Conservation (phyloP, 2,329 filamentous ascomycete species). For the Beauveria caledonica region DNA sequence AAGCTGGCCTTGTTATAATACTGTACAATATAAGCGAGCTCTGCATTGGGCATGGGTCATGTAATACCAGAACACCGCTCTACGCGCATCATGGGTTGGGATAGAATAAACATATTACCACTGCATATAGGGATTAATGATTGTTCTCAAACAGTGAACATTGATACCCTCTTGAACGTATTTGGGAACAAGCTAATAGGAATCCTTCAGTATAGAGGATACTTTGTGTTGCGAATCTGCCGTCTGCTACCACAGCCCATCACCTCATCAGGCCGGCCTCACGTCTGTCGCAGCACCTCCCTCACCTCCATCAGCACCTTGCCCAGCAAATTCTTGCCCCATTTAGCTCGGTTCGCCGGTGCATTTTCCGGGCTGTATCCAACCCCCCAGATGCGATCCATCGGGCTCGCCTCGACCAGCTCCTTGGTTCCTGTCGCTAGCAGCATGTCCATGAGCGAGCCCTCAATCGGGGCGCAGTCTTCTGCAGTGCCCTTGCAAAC, state of each 20-base stretch:
- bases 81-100: constrained; percentile 8
- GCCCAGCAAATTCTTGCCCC: constrained; percentile 59
- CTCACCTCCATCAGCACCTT: constrained; percentile 54
- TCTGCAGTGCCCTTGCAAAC: constrained; percentile 17
- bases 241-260: too few relatives aligned
- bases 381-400: constrained; percentile 58
- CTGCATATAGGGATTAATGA: background rate
- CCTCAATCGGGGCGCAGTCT: constrained; percentile 21
- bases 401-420: constrained; percentile 54
- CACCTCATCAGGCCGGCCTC: constrained; percentile 20
- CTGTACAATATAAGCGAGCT: constrained; percentile 8
- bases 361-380: constrained; percentile 49
- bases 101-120: background rate
- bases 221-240: too few relatives aligned
- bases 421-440: constrained; percentile 51
- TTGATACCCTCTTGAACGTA: background rate
- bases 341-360: constrained; percentile 35
- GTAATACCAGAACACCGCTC: constrained; percentile 10
- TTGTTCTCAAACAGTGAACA: background rate
- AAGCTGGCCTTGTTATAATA: constrained; percentile 5
- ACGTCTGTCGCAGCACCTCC: constrained; percentile 33
- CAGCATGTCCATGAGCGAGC: constrained; percentile 38
- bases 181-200: too few relatives aligned
- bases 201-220: too few relatives aligned
- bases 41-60: constrained; percentile 5